A percentile compares a stretch with the other conserved stretches of the same genome.
These are phyloP conservation scores for Penicillium decumbens DNA, from an alignment of 2,329 filamentous ascomycete species.

Conservation along the genomic window DNA sequence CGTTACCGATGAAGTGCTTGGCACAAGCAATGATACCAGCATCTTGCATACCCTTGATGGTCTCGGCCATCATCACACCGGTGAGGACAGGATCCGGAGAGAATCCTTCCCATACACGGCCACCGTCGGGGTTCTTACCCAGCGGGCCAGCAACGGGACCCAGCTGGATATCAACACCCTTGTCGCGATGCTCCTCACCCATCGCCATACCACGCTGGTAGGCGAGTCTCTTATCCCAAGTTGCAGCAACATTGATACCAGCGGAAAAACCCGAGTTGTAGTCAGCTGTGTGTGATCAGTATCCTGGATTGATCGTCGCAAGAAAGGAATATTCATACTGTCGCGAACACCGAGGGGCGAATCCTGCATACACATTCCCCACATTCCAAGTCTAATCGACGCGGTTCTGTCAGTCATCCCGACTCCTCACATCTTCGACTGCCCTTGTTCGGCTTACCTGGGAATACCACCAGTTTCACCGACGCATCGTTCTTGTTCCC, in stretches of 20 bases:
- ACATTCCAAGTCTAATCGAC: conserved; percentile 50
- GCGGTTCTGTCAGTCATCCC: conserved; percentile 1
- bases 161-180: conserved; percentile 69
- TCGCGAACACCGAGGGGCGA: conserved; percentile 74
- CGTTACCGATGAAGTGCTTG: conserved; percentile 71
- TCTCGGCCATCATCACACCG: conserved; percentile 66
- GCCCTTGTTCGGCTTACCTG: conserved; percentile 26
- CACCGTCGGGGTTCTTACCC: conserved; percentile 63
- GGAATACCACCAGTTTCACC: conserved; percentile 59
- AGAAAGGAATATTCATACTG: conserved; percentile 35
- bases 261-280: conserved; percentile 77
- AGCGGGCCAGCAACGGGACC: conserved; percentile 73
- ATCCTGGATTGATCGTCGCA: not conserved
- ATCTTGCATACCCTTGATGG: conserved; percentile 74
- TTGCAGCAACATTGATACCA: conserved; percentile 74
- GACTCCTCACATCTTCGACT: not conserved
- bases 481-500: conserved; percentile 68
- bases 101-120: conserved; percentile 64
- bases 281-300: conserved; percentile 51
- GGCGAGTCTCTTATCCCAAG: conserved; percentile 71
- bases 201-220: conserved; percentile 66
- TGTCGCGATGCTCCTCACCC: conserved; percentile 68
- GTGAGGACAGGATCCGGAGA: conserved; percentile 72
- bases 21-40: conserved; percentile 77
- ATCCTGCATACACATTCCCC: conserved; percentile 79